phyloP scores from a whole-genome alignment of 2,329 filamentous ascomycete genomes.

The Macrophomina phaseolina region DNA sequence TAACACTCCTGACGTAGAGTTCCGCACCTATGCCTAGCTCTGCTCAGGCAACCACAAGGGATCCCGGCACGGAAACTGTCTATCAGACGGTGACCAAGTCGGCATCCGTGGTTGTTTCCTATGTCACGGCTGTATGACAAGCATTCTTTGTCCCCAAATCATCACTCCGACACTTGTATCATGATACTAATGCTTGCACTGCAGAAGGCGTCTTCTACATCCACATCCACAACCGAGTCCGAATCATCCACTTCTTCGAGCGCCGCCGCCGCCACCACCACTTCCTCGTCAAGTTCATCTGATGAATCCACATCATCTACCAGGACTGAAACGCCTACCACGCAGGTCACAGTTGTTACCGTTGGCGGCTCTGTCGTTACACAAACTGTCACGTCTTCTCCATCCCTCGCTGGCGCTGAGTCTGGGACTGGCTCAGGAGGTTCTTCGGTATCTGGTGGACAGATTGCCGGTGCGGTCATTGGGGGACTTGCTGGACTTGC shows the following conservation, averaged over 20 bases:
- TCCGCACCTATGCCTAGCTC: constrained; percentile 40
- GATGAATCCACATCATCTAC: constrained; percentile 31
- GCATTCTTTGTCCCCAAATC: not conserved
- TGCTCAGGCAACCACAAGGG: constrained; percentile 32
- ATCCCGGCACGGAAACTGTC: constrained; percentile 37
- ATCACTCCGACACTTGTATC: too few relatives aligned
- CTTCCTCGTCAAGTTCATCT: constrained; percentile 11
- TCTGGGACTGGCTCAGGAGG: constrained; percentile 23
- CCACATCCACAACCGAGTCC: not conserved
- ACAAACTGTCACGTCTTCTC: constrained; percentile 51
- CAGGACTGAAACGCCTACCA: constrained; percentile 38
- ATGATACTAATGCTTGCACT: not conserved
- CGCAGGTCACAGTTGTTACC: constrained; percentile 48
- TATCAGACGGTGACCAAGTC: constrained; percentile 35
- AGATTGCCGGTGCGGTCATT: constrained; percentile 55
- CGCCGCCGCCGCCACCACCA: constrained; percentile 25
- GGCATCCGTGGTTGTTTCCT: constrained; percentile 30
- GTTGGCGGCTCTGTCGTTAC: constrained; percentile 51
- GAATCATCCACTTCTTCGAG: not conserved
- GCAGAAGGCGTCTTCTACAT: not conserved
- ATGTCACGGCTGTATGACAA: constrained; percentile 31
- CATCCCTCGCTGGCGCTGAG: constrained; percentile 29
- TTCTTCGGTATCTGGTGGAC: constrained; percentile 44
- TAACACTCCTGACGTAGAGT: constrained; percentile 40
- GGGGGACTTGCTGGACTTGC: constrained; percentile 48